phyloP scores from a whole-genome alignment of 148 eudicot genomes.

The Rhododendron williamsianum region DNA sequence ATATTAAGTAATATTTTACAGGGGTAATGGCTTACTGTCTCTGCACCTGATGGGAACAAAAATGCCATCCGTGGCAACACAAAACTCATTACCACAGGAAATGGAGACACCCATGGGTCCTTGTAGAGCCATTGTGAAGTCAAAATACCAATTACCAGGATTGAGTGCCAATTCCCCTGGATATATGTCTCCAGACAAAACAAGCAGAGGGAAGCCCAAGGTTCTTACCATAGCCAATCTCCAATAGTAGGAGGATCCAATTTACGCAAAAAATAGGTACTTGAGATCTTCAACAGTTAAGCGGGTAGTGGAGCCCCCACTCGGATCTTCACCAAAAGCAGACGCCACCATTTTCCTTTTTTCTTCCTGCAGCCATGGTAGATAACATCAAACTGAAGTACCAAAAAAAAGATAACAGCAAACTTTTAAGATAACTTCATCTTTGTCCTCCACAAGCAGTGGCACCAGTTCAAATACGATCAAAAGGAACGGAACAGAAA shows the following conservation, averaged over 20 bases:
- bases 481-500: background rate
- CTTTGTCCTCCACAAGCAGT: background rate
- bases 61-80: background rate
- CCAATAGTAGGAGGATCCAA: background rate
- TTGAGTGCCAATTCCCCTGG: background rate
- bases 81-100: background rate
- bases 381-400: background rate
- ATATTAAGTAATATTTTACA: background rate
- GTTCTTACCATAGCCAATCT: background rate
- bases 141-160: background rate
- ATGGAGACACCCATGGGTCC: background rate
- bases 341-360: slow-evolving; percentile 98
- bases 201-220: background rate
- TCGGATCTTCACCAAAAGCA: slow-evolving; percentile 90
- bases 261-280: slow-evolving; percentile 50
- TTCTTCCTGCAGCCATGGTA: slow-evolving; percentile 61
- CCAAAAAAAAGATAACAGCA: background rate
- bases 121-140: background rate
- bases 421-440: background rate
- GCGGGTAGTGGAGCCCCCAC: slow-evolving; percentile 60
- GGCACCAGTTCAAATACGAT: background rate
- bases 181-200: background rate
- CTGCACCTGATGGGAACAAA: slow-evolving; percentile 8
- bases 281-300: slow-evolving; percentile 74
- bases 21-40: background rate